Evolutionary conservation across 1,139 yeast species (phyloP).

Genomic region (Blastobotrys ciferrii): DNA sequence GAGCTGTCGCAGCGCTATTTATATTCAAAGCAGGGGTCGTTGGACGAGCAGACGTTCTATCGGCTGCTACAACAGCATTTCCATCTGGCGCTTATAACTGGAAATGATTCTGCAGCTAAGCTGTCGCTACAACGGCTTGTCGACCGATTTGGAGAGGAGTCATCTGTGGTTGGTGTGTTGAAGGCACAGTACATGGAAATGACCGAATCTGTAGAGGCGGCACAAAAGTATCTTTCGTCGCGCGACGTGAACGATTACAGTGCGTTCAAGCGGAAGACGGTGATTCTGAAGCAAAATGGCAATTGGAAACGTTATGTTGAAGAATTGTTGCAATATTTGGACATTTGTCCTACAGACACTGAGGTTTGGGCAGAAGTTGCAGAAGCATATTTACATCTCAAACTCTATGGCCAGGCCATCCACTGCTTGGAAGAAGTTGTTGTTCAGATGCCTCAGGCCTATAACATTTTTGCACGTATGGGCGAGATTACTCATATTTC

Average conservation of each 20-base stretch:
- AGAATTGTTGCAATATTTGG: slow-evolving; percentile 50
- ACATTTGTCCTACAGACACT: slow-evolving; percentile 66
- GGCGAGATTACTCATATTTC: slow-evolving; percentile 47
- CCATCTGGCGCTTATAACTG: slow-evolving; percentile 60
- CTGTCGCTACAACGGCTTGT: slow-evolving; percentile 57
- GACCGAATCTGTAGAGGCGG: slow-evolving; percentile 46
- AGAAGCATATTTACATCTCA: slow-evolving; percentile 55
- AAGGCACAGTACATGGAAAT: slow-evolving; percentile 59
- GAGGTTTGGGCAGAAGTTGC: slow-evolving; percentile 78
- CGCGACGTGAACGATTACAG: slow-evolving; percentile 38
- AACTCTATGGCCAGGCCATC: slow-evolving; percentile 66
- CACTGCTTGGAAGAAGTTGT: slow-evolving; percentile 69
- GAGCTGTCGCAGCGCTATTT: slow-evolving; percentile 36
- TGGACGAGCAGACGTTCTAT: slow-evolving; percentile 53
- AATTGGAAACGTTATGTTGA: slow-evolving; percentile 45
- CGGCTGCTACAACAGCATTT: slow-evolving; percentile 70
- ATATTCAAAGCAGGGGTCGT: slow-evolving; percentile 32
- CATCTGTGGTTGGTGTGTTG: slow-evolving; percentile 59
- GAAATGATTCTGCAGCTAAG: slow-evolving; percentile 70
- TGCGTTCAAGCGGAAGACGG: slow-evolving; percentile 40
- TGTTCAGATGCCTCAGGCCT: slow-evolving; percentile 67
- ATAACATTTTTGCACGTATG: slow-evolving; percentile 61
- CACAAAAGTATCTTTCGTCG: slow-evolving; percentile 39
- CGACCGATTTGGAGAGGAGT: slow-evolving; percentile 58
- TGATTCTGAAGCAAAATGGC: slow-evolving; percentile 34